phyloP scores from a whole-genome alignment of 495 filamentous ascomycete genomes.

The Immersiella caudata region DNA sequence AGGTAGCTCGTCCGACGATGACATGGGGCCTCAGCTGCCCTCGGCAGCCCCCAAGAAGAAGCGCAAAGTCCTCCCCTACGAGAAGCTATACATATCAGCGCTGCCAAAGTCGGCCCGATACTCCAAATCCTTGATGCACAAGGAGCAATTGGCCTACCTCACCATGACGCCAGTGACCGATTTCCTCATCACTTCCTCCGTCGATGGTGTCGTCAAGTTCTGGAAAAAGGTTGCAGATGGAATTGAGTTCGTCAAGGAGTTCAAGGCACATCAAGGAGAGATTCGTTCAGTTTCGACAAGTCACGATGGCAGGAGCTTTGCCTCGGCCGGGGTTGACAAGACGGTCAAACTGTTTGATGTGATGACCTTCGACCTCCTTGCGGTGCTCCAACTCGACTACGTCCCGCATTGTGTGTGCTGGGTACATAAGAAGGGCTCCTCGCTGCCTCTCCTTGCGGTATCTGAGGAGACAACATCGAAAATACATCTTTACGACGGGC shows the following conservation, averaged over 20 bases:
- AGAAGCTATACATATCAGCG: slow-evolving; percentile 90
- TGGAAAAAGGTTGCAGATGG: slow-evolving; percentile 95
- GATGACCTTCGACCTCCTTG: slow-evolving; percentile 86
- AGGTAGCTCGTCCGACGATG: slow-evolving; percentile 86
- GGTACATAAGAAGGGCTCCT: slow-evolving; percentile 87
- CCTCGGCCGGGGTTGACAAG: slow-evolving; percentile 82
- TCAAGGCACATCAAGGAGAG: slow-evolving; percentile 84
- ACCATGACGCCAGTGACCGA: slow-evolving; percentile 88
- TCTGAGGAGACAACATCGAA: slow-evolving; percentile 73
- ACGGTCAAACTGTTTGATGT: slow-evolving; percentile 97
- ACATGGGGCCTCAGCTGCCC: slow-evolving; percentile 89
- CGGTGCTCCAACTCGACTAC: slow-evolving; percentile 75
- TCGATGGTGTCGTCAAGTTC: slow-evolving; percentile 95
- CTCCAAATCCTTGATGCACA: slow-evolving; percentile 98
- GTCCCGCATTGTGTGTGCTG: slow-evolving; percentile 83
- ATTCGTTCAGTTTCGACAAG: slow-evolving; percentile 82
- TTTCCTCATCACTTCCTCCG: slow-evolving; percentile 89
- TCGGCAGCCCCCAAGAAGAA: slow-evolving; percentile 82
- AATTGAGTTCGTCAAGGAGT: slow-evolving; percentile 98
- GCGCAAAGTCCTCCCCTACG: slow-evolving; percentile 84
- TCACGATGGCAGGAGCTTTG: slow-evolving; percentile 90
- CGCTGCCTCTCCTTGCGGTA: slow-evolving; percentile 84
- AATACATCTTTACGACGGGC: slow-evolving; percentile 85
- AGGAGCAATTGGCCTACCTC: slow-evolving; percentile 84
- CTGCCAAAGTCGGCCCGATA: slow-evolving; percentile 82